These are phyloP conservation scores for Lagerstroemia speciosa DNA, from an alignment of 345 rosid species.

Conservation along the genomic window DNA sequence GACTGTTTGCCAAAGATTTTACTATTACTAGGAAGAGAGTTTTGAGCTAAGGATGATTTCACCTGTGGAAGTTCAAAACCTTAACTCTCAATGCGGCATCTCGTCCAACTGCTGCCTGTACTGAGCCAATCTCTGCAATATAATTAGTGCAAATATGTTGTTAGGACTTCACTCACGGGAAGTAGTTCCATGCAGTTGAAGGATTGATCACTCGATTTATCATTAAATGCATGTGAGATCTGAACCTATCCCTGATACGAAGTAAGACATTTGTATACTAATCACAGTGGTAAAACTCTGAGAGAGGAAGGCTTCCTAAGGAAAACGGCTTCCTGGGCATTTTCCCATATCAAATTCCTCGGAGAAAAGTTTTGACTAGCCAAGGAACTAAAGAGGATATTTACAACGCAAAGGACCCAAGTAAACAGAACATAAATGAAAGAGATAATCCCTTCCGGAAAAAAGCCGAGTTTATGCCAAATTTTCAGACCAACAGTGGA, in stretches of 20 bases:
- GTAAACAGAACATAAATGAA: not conserved
- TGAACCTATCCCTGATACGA: not conserved
- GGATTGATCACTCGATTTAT: not conserved
- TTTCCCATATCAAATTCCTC: not conserved
- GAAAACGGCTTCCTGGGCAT: not conserved
- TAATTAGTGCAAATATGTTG: conserved; percentile 5
- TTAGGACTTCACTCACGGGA: not conserved
- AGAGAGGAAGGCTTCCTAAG: too few species aligned
- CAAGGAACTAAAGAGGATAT: not conserved
- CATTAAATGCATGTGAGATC: not conserved
- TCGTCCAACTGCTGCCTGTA: conserved; percentile 90
- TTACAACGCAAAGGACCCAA: not conserved
- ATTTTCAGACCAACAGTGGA: not conserved
- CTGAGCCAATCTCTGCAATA: conserved; percentile 60
- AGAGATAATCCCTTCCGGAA: not conserved
- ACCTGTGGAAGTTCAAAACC: not conserved
- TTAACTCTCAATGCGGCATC: conserved; percentile 29
- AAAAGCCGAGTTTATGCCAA: not conserved
- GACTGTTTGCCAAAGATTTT: not conserved
- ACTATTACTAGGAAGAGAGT: not conserved
- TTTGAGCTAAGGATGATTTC: not conserved
- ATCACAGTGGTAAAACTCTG: too few species aligned
- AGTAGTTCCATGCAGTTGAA: not conserved
- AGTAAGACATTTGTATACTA: not conserved
- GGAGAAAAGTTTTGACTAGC: not conserved